Evolutionary conservation across 2,329 filamentous ascomycete genomes (phyloP), one percentile per base, ranked within the genome.

Genomic region (Hypoxylon rubiginosum): DNA sequence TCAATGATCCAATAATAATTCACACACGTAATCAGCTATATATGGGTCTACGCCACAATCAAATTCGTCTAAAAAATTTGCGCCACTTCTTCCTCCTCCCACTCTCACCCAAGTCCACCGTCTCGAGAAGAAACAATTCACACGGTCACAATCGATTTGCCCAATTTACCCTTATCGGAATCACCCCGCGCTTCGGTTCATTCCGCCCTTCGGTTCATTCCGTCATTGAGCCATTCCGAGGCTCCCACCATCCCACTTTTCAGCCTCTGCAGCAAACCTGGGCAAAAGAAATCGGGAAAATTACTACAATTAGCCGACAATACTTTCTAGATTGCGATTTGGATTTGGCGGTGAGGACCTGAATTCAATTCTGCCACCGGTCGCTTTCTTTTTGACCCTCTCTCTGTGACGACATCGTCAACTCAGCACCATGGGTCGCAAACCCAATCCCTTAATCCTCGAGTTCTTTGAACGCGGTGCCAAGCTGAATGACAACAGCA

Each of bases 401-500:
- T 43, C 15, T n/a, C 9, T 43, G 39, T 19, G 60, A 69, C 61
- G 69, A 48, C 46, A 66, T 41, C 34, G 46, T 49, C 39, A 49
- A 59, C 58, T 58, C 62, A 50, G 59, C 77, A 82, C 76, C 73
- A 95, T 95, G 93, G 93, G 93, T 77, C 88, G 93, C 77, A 91
- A 91, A 81, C 93, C 92, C 70, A 95, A 96, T 80, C 89, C 90
- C 73, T 85, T 97, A 72, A 94, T 97, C 78, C 86, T 92, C 79
- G 90, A 95, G 80, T 96, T 93, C 83, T 97, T 97, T 79, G 89
- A 92, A 78, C 89, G 94, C 72, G 94, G 94, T 9, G 87, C 89
- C 41, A 97, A 97, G 81, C 86, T 97, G 74, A 89, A 91, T 76
- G 93, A 97, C 81, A 91, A 92, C 70, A 96, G 92, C 82, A 97